Base-by-base conservation (phyloP, 305 asterid genomes). In the Solanum chacoense region DNA sequence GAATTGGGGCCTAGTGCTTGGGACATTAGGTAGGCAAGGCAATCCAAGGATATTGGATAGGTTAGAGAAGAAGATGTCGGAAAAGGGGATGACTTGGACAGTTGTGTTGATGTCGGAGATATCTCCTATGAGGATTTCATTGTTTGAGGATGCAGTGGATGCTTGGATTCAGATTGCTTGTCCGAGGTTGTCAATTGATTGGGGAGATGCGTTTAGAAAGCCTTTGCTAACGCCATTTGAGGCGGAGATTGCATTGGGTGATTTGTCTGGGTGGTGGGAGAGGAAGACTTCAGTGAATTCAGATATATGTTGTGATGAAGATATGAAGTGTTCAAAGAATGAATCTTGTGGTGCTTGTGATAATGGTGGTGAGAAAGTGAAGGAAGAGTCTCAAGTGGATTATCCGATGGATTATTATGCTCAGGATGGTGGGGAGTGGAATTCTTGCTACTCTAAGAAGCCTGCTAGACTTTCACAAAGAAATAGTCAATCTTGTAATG, bases 381-480 rank as follows among this genome's bases (percentile, higher is more conserved):
- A 84, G 72, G 90, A 83, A 80, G 92, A 81, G 84, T 85, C 32
- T 1, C 93, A 79, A n/a, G 95, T 92, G 89, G 98, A 94, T 92
- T 96, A 97, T 90, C 99, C 98, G 0, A 97, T 97, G 99, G 99
- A 97, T 93, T 97, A 97, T 91, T 97, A 97, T 93, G 92, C 99
- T 26, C 98, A 94, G 91, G 98, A 95, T 92, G 99, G 99, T 13
- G 99, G 99, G 88, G 96, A 93, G 31, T 97, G 98, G 98, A 97
- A 94, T 89, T 95, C 99, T 69, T 91, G 93, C 92, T 94, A 97
- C 91, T 89, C 96, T 0, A 96, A 96, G 93, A 97, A 96, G 94
- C 90, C 92, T 45, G 91, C 87, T 83, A 92, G 92, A 88, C 90
- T 72, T 87, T 71, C 87, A 75, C 91, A 83, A 18, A 94, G 91